Evolutionary conservation across 2,329 filamentous ascomycete species (phyloP).

Genomic region (Boeremia lycopersici): DNA sequence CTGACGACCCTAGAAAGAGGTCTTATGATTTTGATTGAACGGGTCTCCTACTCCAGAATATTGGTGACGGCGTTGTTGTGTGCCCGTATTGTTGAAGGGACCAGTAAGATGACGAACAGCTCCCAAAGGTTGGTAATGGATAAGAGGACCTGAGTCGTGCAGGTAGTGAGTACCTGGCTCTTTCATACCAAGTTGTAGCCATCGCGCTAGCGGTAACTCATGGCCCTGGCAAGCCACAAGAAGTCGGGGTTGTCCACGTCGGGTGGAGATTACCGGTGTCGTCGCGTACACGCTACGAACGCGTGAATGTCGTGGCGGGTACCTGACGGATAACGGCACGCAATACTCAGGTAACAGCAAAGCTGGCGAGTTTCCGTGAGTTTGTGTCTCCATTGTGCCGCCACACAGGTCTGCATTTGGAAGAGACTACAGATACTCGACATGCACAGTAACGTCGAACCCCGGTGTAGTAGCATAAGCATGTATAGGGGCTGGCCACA

Average conservation of each 20-base stretch:
- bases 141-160: neutral
- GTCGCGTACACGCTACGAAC: slow-evolving; percentile 8
- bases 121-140: neutral
- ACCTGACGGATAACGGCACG: slow-evolving; percentile 6
- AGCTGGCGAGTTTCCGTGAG: neutral
- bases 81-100: neutral
- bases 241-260: slow-evolving; percentile 7
- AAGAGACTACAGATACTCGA: neutral
- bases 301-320: slow-evolving; percentile 5
- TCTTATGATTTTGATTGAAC: slow-evolving; percentile 5
- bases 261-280: slow-evolving; percentile 19
- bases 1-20: neutral
- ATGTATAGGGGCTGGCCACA: too few species aligned
- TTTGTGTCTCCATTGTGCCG: neutral
- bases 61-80: slow-evolving; percentile 5
- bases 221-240: slow-evolving; percentile 14
- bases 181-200: neutral
- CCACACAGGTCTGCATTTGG: neutral
- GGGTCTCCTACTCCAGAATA: slow-evolving; percentile 4
- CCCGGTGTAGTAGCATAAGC: too few species aligned
- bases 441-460: too few species aligned
- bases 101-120: neutral
- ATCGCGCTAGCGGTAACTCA: slow-evolving; percentile 6
- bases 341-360: neutral
- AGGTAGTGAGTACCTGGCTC: neutral